Percentiles rank a stretch among this genome's conserved stretches.
phyloP scores from a whole-genome alignment of 192 early-diverging fungal genomes.

The Dimargaris cristalligena region DNA sequence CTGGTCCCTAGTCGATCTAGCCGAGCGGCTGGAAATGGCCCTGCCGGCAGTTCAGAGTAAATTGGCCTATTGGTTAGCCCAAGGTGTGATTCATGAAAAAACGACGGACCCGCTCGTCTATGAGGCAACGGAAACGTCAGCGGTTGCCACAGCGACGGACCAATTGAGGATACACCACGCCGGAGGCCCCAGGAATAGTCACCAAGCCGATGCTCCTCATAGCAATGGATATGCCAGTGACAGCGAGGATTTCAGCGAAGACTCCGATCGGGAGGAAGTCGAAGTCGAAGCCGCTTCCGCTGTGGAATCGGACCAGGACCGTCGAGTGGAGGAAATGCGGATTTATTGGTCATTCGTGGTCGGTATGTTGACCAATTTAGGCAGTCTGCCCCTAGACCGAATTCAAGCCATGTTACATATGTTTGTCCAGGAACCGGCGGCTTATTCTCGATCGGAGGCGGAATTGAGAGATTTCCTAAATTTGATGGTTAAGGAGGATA shows the following conservation, averaged over 20 bases:
- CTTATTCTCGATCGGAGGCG: slow-evolving; percentile 14
- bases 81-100: slow-evolving; percentile 23
- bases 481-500: slow-evolving; percentile 30
- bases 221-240: slow-evolving; percentile 16
- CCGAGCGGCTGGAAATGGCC: slow-evolving; percentile 13
- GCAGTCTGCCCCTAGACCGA: slow-evolving; percentile 31
- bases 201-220: too few species aligned
- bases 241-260: not conserved
- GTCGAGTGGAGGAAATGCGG: slow-evolving; percentile 22
- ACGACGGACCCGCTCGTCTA: not conserved
- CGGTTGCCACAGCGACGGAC: too few species aligned
- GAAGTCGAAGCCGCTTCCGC: not conserved
- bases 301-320: slow-evolving; percentile 12
- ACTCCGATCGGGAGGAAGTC: slow-evolving; percentile 1
- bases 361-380: slow-evolving; percentile 39
- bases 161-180: too few species aligned
- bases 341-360: slow-evolving; percentile 32
- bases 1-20: slow-evolving; percentile 11
- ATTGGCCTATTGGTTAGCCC: slow-evolving; percentile 21
- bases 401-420: slow-evolving; percentile 32
- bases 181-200: too few species aligned
- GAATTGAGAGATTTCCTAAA: slow-evolving; percentile 26
- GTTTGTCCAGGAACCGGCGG: slow-evolving; percentile 28
- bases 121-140: too few species aligned
- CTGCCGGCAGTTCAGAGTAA: slow-evolving; percentile 14